phyloP scores from a whole-genome alignment of 2,329 filamentous ascomycete genomes.

The Ascochyta rabiei region DNA sequence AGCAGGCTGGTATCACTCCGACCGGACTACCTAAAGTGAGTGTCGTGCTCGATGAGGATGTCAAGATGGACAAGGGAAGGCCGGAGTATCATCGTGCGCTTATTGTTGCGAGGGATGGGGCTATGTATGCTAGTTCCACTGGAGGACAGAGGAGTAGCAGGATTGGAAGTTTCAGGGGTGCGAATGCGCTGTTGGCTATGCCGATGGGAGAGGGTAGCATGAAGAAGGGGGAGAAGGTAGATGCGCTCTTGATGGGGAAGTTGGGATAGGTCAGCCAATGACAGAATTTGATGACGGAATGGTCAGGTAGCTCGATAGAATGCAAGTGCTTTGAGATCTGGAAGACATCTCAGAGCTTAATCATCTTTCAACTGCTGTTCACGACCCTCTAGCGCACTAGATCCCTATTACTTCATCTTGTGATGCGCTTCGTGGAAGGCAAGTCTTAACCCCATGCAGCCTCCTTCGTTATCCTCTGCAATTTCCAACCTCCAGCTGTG shows the following conservation, averaged over 20 bases:
- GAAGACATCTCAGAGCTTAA: not conserved
- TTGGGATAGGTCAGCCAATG: conserved; percentile 16
- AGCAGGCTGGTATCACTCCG: conserved; percentile 70
- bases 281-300: not conserved
- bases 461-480: not conserved
- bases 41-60: conserved; percentile 73
- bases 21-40: conserved; percentile 74
- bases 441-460: not conserved
- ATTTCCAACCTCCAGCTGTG: not conserved
- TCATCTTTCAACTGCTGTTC: not conserved
- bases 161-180: conserved; percentile 85
- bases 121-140: conserved; percentile 77
- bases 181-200: conserved; percentile 84
- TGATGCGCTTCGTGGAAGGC: not conserved
- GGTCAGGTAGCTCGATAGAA: not conserved
- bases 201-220: conserved; percentile 69
- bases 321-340: not conserved
- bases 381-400: not conserved
- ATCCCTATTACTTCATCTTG: not conserved
- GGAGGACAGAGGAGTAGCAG: conserved; percentile 88
- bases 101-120: conserved; percentile 69
- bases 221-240: conserved; percentile 71
- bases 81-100: conserved; percentile 91
- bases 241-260: conserved; percentile 77
- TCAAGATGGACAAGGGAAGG: conserved; percentile 74